A percentile compares a stretch with the other conserved stretches of the same genome.
Evolutionary conservation across 768 basidiomycete genomes (phyloP).

Genomic region (Daedaleopsis sinensis): DNA sequence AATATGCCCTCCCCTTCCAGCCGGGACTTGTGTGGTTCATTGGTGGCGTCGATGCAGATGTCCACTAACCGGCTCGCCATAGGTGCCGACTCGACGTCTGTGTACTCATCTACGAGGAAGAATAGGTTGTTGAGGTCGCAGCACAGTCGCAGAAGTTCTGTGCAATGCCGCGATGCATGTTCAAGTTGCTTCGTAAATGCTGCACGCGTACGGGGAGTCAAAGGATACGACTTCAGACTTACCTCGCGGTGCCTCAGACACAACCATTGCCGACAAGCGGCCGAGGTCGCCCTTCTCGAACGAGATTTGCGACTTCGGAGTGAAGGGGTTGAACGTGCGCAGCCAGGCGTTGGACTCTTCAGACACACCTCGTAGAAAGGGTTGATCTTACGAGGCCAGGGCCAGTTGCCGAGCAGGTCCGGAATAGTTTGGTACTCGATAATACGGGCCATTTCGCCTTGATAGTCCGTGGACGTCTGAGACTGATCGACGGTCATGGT

Average conservation of each 20-base stretch:
- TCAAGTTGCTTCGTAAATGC: background rate
- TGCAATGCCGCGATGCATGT: too few species aligned
- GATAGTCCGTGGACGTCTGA: too few species aligned
- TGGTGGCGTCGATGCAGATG: constrained; percentile 25
- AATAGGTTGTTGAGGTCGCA: constrained; percentile 27
- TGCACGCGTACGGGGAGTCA: background rate
- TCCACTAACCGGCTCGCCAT: constrained; percentile 13
- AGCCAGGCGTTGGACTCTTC: constrained; percentile 33
- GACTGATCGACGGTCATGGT: too few species aligned
- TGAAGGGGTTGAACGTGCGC: constrained; percentile 31
- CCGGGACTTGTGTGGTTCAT: constrained; percentile 24
- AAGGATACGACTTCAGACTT: background rate
- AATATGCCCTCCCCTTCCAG: constrained; percentile 23
- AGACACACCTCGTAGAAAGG: constrained; percentile 30
- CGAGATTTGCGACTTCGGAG: constrained; percentile 26
- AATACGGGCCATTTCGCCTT: too few species aligned
- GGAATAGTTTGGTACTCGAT: constrained; percentile 9
- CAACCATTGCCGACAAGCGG: background rate
- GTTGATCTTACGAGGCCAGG: constrained; percentile 34
- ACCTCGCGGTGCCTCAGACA: constrained; percentile 16
- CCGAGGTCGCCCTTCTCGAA: constrained; percentile 32
- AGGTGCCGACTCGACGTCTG: constrained; percentile 18
- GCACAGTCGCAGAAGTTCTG: constrained; percentile 7
- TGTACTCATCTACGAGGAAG: constrained; percentile 30
- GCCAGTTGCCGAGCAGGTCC: constrained; percentile 32